These are phyloP conservation scores for Rhodomyrtus tomentosa DNA, from an alignment of 345 rosid species.

Conservation along the genomic window DNA sequence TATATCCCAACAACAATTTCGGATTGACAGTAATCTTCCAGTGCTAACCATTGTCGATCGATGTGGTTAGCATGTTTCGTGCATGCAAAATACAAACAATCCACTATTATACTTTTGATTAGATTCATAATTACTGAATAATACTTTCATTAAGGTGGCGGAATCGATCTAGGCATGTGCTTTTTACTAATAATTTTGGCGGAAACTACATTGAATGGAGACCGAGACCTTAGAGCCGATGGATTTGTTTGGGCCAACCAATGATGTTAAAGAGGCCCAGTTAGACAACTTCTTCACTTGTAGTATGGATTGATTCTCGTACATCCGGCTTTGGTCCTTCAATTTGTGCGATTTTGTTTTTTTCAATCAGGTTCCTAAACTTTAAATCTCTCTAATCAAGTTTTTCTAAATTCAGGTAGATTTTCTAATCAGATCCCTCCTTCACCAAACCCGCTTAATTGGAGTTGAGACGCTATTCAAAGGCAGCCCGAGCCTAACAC, in stretches of 20 bases:
- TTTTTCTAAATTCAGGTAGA: neutral
- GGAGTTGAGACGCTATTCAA: neutral
- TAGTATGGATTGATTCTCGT: neutral
- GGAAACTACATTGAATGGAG: neutral
- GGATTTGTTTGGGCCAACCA: neutral
- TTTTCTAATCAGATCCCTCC: neutral
- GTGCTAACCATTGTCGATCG: neutral
- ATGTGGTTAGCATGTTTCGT: neutral
- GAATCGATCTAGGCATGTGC: neutral
- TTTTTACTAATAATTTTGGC: neutral
- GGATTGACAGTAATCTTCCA: neutral
- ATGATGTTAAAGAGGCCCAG: neutral
- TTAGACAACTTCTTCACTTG: neutral
- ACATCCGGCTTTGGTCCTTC: neutral
- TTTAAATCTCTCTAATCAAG: neutral
- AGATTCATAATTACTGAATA: neutral
- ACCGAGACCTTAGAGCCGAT: neutral
- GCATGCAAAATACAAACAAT: neutral
- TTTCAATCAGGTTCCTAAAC: neutral
- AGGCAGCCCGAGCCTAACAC: neutral
- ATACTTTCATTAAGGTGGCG: neutral
- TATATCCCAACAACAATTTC: too few relatives aligned
- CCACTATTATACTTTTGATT: neutral
- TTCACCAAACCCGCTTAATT: neutral
- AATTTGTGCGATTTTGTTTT: neutral